Evolutionary conservation across 305 asterid species (phyloP).

Genomic region (Solanum hybrid): DNA sequence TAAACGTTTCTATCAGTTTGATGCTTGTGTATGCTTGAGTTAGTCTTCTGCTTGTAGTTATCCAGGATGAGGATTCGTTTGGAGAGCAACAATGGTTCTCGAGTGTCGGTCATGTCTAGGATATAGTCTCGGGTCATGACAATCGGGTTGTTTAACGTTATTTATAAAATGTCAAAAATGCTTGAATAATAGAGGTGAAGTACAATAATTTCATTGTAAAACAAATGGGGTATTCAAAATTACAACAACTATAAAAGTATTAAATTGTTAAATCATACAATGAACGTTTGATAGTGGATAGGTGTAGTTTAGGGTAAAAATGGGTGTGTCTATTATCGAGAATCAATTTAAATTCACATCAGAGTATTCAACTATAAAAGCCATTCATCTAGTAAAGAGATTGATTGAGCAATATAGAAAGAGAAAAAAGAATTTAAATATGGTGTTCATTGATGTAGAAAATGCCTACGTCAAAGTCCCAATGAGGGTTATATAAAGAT

Average conservation of each 20-base stretch:
- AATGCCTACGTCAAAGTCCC: not conserved
- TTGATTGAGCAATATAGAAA: not conserved
- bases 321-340: not conserved
- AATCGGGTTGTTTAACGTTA: not conserved
- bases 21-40: not conserved
- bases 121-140: not conserved
- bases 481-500: not conserved
- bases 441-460: not conserved
- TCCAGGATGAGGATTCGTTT: too few species aligned
- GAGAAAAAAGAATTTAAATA: too few species aligned
- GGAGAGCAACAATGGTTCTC: not conserved
- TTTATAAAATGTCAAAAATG: too few species aligned
- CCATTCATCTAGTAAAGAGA: not conserved
- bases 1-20: not conserved
- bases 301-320: not conserved
- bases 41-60: not conserved
- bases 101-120: too few species aligned
- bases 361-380: too few species aligned
- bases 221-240: not conserved
- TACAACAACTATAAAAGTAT: not conserved
- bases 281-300: not conserved
- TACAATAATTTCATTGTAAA: not conserved
- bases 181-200: not conserved
- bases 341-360: not conserved
- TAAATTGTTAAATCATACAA: not conserved